A percentile compares a stretch with the other conserved stretches of the same genome.
Evolutionary conservation across 2,329 filamentous ascomycete genomes (phyloP).

Genomic region (Monosporascus sp.): DNA sequence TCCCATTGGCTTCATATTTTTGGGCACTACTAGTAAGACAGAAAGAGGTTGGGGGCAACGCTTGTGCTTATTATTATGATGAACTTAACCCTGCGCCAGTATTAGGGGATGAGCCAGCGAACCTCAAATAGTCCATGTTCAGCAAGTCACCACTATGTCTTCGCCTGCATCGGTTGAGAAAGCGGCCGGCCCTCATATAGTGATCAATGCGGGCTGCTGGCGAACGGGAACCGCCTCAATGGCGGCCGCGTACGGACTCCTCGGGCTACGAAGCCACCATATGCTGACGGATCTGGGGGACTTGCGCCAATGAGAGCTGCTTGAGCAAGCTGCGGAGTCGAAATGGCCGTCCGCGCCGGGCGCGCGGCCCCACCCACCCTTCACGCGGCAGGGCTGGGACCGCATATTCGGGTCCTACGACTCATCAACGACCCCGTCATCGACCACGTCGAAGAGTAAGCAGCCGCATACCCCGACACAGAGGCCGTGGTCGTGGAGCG

Average conservation of each 20-base stretch:
- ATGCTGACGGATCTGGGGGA: not conserved
- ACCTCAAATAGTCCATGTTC: no score
- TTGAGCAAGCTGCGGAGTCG: slow-evolving; percentile 7
- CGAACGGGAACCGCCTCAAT: not conserved
- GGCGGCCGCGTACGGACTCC: not conserved
- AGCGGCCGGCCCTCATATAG: not conserved
- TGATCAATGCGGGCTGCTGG: no score
- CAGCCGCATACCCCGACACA: slow-evolving; percentile 10
- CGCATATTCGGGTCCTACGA: slow-evolving; percentile 9
- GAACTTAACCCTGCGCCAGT: no score
- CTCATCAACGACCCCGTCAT: no score
- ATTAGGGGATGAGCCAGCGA: no score
- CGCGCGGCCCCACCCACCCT: not conserved
- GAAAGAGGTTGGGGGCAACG: no score
- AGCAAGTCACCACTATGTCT: no score
- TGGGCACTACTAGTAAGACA: no score
- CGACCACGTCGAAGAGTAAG: slow-evolving; percentile 8
- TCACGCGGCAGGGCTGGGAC: slow-evolving; percentile 8
- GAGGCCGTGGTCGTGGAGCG: slow-evolving; percentile 12
- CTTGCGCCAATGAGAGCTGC: slow-evolving; percentile 3
- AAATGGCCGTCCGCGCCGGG: slow-evolving; percentile 2
- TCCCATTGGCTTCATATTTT: no score
- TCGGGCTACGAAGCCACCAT: not conserved
- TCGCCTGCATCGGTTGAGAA: not conserved
- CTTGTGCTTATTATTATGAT: no score